Conservation (phyloP, 1,284 basidiomycete species). For the Cutaneotrichosporon spelunceum region DNA sequence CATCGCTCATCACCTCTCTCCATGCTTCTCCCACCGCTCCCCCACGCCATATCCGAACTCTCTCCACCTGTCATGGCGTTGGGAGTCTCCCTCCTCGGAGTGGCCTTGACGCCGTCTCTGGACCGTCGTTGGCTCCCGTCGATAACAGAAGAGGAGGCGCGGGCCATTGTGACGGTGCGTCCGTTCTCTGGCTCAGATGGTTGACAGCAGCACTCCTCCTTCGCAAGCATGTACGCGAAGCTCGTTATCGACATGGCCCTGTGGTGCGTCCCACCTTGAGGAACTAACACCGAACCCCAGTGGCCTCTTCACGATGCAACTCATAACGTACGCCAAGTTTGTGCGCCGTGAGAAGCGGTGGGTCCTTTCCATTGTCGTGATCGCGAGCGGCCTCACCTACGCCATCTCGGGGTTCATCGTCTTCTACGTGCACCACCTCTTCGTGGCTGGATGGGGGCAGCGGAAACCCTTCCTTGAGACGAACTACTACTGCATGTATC, state of each 20-base stretch:
- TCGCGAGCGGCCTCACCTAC: not conserved
- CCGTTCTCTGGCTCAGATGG: not conserved
- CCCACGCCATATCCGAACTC: not conserved
- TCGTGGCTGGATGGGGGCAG: not conserved
- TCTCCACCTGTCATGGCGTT: not conserved
- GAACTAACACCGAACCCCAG: constrained; percentile 7
- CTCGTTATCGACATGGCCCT: constrained; percentile 28
- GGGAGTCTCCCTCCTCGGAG: not conserved
- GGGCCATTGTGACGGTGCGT: not conserved
- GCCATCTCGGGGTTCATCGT: constrained; percentile 1
- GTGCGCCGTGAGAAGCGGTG: not conserved
- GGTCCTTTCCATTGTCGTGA: not conserved
- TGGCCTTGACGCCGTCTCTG: not conserved
- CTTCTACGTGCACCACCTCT: constrained; percentile 1
- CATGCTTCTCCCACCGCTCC: not conserved
- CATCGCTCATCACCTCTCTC: too few species aligned
- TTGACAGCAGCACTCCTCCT: constrained; percentile 1
- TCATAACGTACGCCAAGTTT: constrained; percentile 20
- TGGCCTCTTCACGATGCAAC: constrained; percentile 30
- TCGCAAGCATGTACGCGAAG: constrained; percentile 19
- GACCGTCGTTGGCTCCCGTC: not conserved
- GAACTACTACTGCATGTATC: constrained; percentile 17
- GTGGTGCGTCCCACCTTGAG: constrained; percentile 17
- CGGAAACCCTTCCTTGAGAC: constrained; percentile 3
- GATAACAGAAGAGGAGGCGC: not conserved